Evolutionary conservation across 306 rosid genomes (phyloP), one percentile per base, ranked within the genome.

Genomic region (Cicer pinnatifidum): DNA sequence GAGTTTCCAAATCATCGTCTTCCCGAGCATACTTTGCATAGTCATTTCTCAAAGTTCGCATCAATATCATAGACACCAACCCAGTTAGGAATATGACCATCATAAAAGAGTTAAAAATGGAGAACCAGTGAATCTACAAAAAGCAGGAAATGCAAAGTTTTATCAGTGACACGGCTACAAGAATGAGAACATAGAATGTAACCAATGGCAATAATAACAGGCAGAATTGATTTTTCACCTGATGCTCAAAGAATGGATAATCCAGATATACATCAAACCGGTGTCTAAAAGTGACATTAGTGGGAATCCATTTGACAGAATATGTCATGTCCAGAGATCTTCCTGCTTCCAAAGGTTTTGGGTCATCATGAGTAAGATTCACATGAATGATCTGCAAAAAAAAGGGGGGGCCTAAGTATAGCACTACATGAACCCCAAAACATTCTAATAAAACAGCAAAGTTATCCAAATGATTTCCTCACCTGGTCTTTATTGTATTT

Each of bases 1-100:
- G 82, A 82, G 95, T 89, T 83, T 94, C 99, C 78, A 94, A 82
- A 82, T 94, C 99, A 67, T 94, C 99, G 3, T 94, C 99, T 83
- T 94, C 99, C 63, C 97, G 92, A 9, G 99, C 99, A 87, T 94
- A 94, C 77, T 94, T 94, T 69, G 99, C 99, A 83, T 94, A 94
- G 82, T 94, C 99, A 80, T 94, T 94, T 86, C 99, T 85, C 84
- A 94, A 86, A 60, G 99, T 94, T 70, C 99, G 91, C 99, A 94
- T 94, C 66, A 94, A 84, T 82, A 94, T 94, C 99, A 94, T 94
- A 48, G 99, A 94, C 77, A 94, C 99, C 95, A 94, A 82, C 62
- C 99, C 99, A 82, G 99, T 94, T 40, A 94, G 93, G 86, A 94
- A 94, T 73, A 94, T 94, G 86, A 94, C 99, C 99, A 94, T 94